These are phyloP conservation scores for Zopfia rhizophila DNA, from an alignment of 2,329 filamentous ascomycete genomes.

Conservation along the genomic window DNA sequence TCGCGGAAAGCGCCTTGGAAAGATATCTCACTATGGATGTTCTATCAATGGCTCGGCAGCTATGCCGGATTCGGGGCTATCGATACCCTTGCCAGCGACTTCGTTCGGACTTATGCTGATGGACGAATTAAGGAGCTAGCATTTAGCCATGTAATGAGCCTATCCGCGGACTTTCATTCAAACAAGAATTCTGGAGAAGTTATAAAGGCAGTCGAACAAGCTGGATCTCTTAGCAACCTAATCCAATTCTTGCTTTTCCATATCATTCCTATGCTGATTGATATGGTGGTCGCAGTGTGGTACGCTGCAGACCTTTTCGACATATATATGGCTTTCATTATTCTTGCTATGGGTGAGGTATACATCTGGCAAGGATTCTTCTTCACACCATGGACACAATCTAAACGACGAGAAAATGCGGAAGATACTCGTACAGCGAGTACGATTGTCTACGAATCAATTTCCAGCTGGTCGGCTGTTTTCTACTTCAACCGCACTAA, in stretches of 20 bases:
- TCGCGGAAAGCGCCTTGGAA: constrained; percentile 62
- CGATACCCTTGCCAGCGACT: constrained; percentile 63
- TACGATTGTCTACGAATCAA: constrained; percentile 67
- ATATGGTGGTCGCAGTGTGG: constrained; percentile 69
- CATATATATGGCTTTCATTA: constrained; percentile 57
- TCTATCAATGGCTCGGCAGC: constrained; percentile 60
- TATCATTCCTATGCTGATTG: constrained; percentile 69
- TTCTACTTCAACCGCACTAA: constrained; percentile 67
- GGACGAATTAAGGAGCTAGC: constrained; percentile 68
- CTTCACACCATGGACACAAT: constrained; percentile 54
- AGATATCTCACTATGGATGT: constrained; percentile 63
- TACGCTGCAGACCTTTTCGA: constrained; percentile 73
- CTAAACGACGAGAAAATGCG: constrained; percentile 52
- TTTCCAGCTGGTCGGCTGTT: constrained; percentile 70
- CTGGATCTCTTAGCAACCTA: constrained; percentile 67
- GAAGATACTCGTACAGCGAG: constrained; percentile 61
- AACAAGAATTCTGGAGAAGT: constrained; percentile 72
- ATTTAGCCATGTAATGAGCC: constrained; percentile 73
- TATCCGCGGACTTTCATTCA: constrained; percentile 77
- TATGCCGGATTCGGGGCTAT: constrained; percentile 63
- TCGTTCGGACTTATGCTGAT: constrained; percentile 68
- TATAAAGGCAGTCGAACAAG: constrained; percentile 72
- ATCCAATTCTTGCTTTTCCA: constrained; percentile 70
- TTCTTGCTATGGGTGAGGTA: constrained; percentile 50
- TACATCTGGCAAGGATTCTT: constrained; percentile 65